Evolutionary conservation across 495 filamentous ascomycete species (phyloP), one percentile per base, ranked within the genome.

Genomic region (Clohesyomyces aquaticus): DNA sequence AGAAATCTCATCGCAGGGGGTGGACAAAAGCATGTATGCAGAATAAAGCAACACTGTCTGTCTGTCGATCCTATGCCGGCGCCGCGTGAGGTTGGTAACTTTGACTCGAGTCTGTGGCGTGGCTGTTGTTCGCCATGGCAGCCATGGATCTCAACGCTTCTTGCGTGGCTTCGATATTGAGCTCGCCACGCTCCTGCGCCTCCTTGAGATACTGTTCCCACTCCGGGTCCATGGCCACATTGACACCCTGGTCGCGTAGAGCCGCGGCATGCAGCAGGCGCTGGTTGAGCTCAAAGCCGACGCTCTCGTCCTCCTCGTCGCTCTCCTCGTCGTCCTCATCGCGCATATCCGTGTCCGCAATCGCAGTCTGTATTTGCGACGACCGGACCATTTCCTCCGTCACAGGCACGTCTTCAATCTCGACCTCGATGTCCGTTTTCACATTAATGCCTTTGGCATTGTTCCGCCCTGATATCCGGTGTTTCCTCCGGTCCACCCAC

Each of bases 181-280:
- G 38, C 51, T 70, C 67, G 32, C 81, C 82, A 28, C 82, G 75
- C 63, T 93, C 91, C 29, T 87, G 84, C 47, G 86, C 86, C 67
- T 91, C 89, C 73, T 92, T 93, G 35, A 94, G 73, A 87, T 88
- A 94, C 74, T 91, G 88, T 73, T 94, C 90, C 86, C 86, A 93
- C 61, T 89, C 88, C 57, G 88, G 85, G 68, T 95, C 89, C 35
- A 91, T 79, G 21, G 84, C 83, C 32, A 86, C 82, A 4, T 74
- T 78, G 79, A 76, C 87, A 70, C 81, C 87, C 61, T 78, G 86
- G 77, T 78, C 87, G 69, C 75, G 86, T 77, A 71, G 78, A 35
- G 80, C 88, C 45, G 85, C 88, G 25, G 87, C 85, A 47, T 84
- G 85, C 49, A 87, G 75, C n/a, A 94, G 82, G 28, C 85, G 85